Base-by-base conservation (phyloP, 2,329 filamentous ascomycete genomes). In the Cytospora paraplurivora region DNA sequence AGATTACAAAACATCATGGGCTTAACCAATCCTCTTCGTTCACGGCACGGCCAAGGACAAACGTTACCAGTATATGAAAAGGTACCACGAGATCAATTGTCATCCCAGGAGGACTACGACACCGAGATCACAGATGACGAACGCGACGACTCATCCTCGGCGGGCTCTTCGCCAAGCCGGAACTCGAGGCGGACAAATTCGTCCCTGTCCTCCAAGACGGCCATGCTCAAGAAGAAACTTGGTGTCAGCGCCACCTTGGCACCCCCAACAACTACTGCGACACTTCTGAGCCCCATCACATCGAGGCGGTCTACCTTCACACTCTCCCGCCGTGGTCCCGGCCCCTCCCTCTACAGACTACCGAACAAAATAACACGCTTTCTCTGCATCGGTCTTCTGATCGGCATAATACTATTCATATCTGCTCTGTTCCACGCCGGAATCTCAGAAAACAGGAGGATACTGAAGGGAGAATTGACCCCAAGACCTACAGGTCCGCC, bases 361-460 rank as follows among this genome's bases (percentile, higher is more conserved):
- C 91, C 90, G 7, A 87, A 88, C 71, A 89, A 83, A 66, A 85
- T 95, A 64, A 87, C 91, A 62, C 84, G 92, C 69, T 96, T 90
- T 73, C 85, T 97, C 62, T 92, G 92, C 67, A 79, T 93, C 56
- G 85, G 82, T 4, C 79, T 96, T 59, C 84, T 91, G 54, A 81
- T 84, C 2, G 84, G 86, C 1, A 83, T 97, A 15, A 68, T 95
- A 5, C 72, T 96, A 51, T 92, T 97, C 77, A 89, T 97, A 62
- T 77, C 92, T 62, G 87, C 84, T 62, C 81, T 97, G 41, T 84
- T 92, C 58, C 85, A 90, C 34, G 88, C 90, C 67, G 93, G 91
- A 70, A 84, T 90, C 71, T 77, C 85, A 19, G 90, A 90, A 68
- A 89, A 91, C 71, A 83, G 80, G 70, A 82, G 80, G 66, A 78